These are phyloP conservation scores for Hirschioporus abietinus DNA, from an alignment of 768 basidiomycete genomes.

Conservation along the genomic window DNA sequence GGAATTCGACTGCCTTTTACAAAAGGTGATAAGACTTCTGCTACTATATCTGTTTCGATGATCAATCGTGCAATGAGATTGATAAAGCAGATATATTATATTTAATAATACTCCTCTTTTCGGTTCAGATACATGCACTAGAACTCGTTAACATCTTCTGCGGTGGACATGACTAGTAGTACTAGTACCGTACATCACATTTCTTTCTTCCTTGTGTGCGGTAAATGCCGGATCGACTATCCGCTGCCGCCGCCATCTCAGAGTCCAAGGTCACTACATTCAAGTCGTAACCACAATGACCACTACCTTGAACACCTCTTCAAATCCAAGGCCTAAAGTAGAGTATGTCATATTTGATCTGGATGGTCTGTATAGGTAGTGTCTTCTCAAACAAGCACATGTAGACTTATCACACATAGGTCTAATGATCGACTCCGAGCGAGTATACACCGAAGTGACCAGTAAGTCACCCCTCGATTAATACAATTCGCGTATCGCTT, in stretches of 20 bases:
- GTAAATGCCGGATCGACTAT: too few species aligned
- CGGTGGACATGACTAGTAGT: too few species aligned
- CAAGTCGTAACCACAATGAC: neutral
- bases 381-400: slow-evolving; percentile 4
- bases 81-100: too few species aligned
- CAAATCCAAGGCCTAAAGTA: slow-evolving; percentile 17
- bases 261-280: neutral
- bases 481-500: neutral
- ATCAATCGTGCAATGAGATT: too few species aligned
- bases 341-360: slow-evolving; percentile 72
- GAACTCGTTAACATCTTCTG: too few species aligned
- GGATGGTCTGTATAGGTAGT: slow-evolving; percentile 44
- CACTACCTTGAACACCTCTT: neutral
- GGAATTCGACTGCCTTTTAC: too few species aligned
- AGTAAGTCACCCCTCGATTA: slow-evolving; percentile 41
- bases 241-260: neutral
- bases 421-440: slow-evolving; percentile 72
- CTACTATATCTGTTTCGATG: too few species aligned
- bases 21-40: too few species aligned
- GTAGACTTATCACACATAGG: slow-evolving; percentile 32
- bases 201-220: too few species aligned
- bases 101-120: too few species aligned
- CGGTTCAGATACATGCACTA: too few species aligned
- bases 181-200: too few species aligned
- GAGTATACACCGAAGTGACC: slow-evolving; percentile 71